phyloP scores from a whole-genome alignment of 2,329 filamentous ascomycete genomes.

The Paecilomyces formosus region DNA sequence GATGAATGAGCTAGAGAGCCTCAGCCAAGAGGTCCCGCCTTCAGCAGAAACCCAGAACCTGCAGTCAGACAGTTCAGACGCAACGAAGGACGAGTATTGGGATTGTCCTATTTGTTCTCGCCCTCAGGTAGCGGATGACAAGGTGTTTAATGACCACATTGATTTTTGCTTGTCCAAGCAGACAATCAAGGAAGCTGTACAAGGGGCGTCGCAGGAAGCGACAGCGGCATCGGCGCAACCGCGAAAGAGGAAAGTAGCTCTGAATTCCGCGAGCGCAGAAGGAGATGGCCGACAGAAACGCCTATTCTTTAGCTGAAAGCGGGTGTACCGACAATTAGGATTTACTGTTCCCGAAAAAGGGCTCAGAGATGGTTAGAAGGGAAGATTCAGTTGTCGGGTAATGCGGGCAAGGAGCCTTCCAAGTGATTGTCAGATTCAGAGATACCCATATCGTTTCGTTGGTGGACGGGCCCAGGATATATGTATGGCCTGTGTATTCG shows the following conservation, averaged over 20 bases:
- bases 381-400: too few species aligned
- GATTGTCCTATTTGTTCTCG: constrained; percentile 80
- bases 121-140: constrained; percentile 67
- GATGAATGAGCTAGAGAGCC: constrained; percentile 52
- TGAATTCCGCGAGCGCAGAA: constrained; percentile 7
- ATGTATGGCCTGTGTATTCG: too few species aligned
- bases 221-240: constrained; percentile 7
- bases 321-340: too few species aligned
- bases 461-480: background rate
- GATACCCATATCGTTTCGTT: background rate
- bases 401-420: background rate
- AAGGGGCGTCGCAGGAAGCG: constrained; percentile 35
- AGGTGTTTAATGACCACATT: constrained; percentile 80
- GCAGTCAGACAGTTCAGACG: constrained; percentile 19
- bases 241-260: constrained; percentile 29
- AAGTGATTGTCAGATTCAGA: background rate
- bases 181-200: constrained; percentile 76
- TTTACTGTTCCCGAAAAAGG: too few species aligned
- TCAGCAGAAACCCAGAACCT: background rate
- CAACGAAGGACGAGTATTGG: constrained; percentile 48
- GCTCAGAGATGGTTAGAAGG: too few species aligned
- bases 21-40: constrained; percentile 49
- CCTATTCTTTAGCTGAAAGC: constrained; percentile 25
- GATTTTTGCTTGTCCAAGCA: constrained; percentile 82
- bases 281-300: constrained; percentile 25